phyloP scores from a whole-genome alignment of 257 asterid species.

The Ballota nigra region DNA sequence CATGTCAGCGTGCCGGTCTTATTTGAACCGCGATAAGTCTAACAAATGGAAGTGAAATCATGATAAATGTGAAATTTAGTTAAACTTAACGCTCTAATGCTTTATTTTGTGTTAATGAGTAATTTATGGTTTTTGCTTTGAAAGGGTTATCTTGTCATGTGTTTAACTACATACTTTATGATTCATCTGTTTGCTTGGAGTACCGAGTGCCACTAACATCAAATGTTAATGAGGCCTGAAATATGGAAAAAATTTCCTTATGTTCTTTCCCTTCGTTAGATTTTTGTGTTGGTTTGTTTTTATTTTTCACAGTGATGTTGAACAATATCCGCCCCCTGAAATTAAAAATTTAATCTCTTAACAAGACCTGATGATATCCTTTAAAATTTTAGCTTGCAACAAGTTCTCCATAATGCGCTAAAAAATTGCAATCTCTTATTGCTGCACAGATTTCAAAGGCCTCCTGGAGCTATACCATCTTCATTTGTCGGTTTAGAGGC shows the following conservation, averaged over 20 bases:
- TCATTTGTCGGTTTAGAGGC: slow-evolving; percentile 88
- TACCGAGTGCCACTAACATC: slow-evolving; percentile 17
- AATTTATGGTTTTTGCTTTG: background rate
- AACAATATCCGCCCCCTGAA: no score
- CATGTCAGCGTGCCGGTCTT: background rate
- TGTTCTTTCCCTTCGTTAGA: slow-evolving; percentile 7
- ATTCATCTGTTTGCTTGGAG: slow-evolving; percentile 13
- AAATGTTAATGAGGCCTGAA: slow-evolving; percentile 11
- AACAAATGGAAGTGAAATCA: background rate
- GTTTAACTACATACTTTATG: background rate
- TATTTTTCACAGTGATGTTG: background rate
- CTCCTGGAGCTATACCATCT: slow-evolving; percentile 79
- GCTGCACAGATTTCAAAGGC: slow-evolving; percentile 78
- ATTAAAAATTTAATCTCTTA: background rate
- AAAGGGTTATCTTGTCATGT: background rate
- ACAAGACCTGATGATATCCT: no score
- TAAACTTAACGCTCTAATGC: background rate
- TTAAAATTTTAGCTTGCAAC: no score
- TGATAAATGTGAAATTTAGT: background rate
- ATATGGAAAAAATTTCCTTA: background rate
- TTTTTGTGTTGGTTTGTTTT: background rate
- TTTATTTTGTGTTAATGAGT: background rate
- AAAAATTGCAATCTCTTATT: background rate
- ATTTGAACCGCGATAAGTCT: background rate
- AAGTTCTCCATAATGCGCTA: no score